A percentile compares a stretch with the other conserved stretches of the same genome.
Conservation (phyloP, 345 rosid genomes). For the Lumnitzera littorea region DNA sequence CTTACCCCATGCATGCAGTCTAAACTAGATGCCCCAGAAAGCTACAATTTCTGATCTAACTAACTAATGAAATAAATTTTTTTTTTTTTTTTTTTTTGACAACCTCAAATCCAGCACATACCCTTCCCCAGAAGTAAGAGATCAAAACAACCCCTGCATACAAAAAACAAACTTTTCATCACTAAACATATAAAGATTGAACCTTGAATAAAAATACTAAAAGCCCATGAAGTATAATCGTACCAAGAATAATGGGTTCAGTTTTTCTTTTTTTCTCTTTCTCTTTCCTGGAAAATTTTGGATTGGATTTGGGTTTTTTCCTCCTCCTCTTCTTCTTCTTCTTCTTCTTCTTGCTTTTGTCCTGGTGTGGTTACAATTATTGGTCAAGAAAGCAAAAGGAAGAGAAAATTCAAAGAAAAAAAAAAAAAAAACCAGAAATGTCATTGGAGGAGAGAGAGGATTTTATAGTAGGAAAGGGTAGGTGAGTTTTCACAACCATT, state of each 20-base stretch:
- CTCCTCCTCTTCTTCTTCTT: slow-evolving; percentile 32
- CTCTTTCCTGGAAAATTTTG: slow-evolving; percentile 57
- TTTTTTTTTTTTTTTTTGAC: no score
- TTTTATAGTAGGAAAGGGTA: no score
- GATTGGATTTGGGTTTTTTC: slow-evolving; percentile 11
- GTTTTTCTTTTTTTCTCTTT: slow-evolving; percentile 23
- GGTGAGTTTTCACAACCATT: no score
- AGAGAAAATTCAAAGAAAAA: not conserved
- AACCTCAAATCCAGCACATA: not conserved
- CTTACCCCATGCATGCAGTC: slow-evolving; percentile 73
- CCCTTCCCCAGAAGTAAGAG: slow-evolving; percentile 15
- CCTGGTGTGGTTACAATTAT: slow-evolving; percentile 19
- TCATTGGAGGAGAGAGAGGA: not conserved
- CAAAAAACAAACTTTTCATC: not conserved
- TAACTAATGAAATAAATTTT: no score
- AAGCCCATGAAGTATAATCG: not conserved
- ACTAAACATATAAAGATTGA: no score
- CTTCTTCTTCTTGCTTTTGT: slow-evolving; percentile 34
- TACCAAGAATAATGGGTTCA: not conserved
- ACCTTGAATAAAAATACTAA: not conserved
- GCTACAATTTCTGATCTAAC: slow-evolving; percentile 1
- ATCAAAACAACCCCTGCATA: slow-evolving; percentile 4
- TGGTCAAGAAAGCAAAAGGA: not conserved
- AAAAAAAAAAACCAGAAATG: not conserved
- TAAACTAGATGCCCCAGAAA: slow-evolving; percentile 10